Evolutionary conservation across 768 basidiomycete species (phyloP).

Genomic region (Trametes coccinea): DNA sequence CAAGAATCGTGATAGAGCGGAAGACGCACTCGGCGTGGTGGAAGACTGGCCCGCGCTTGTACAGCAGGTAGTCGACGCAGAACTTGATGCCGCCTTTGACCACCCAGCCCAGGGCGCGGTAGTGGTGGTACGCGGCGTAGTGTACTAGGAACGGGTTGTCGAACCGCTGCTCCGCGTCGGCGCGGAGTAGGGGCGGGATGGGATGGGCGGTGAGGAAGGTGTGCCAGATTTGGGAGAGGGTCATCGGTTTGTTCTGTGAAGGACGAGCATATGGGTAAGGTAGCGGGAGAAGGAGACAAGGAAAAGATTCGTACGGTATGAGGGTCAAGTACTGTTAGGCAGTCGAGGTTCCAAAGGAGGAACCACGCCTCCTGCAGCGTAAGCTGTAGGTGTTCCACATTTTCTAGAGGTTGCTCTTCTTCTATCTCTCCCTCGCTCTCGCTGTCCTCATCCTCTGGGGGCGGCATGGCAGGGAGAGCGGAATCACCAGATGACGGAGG

Average conservation of each 20-base stretch:
- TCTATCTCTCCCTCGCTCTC: conserved; percentile 38
- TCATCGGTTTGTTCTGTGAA: conserved; percentile 53
- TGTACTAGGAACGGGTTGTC: conserved; percentile 93
- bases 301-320: conserved; percentile 49
- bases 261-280: background rate
- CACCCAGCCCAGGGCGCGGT: conserved; percentile 95
- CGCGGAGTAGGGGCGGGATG: conserved; percentile 35
- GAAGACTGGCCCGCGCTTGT: conserved; percentile 94
- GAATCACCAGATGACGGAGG: conserved; percentile 38
- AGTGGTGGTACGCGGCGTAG: conserved; percentile 93
- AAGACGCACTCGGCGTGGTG: conserved; percentile 86
- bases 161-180: conserved; percentile 43
- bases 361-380: conserved; percentile 91
- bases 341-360: conserved; percentile 80
- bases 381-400: conserved; percentile 89
- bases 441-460: conserved; percentile 35
- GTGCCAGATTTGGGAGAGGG: conserved; percentile 59
- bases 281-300: background rate
- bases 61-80: conserved; percentile 92
- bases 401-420: conserved; percentile 58
- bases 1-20: background rate
- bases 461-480: conserved; percentile 12
- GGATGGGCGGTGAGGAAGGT: conserved; percentile 61
- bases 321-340: conserved; percentile 69
- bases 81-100: conserved; percentile 96